phyloP scores from a whole-genome alignment of 257 asterid species.

The Perilla frutescens region DNA sequence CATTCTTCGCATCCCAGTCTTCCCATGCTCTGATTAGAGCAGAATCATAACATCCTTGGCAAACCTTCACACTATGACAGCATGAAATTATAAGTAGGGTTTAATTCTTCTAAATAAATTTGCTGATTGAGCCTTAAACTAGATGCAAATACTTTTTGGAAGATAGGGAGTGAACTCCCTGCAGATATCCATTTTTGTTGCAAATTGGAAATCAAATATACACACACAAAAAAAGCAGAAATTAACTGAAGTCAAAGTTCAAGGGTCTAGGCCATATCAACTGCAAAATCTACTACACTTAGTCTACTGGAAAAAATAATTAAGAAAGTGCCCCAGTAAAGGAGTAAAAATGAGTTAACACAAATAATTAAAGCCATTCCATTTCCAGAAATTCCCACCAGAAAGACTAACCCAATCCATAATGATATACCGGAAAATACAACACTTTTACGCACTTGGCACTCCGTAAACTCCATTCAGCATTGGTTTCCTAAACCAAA shows the following conservation, averaged over 20 bases:
- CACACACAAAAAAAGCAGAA: not conserved
- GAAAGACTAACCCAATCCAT: too few species aligned
- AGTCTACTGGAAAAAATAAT: not conserved
- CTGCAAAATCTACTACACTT: slow-evolving; percentile 1
- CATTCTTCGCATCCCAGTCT: slow-evolving; percentile 77
- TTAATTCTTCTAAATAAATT: slow-evolving; percentile 21
- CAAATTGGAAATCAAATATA: slow-evolving; percentile 2
- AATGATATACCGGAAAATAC: too few species aligned
- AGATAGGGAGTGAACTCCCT: not conserved
- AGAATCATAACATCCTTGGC: slow-evolving; percentile 84
- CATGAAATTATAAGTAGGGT: slow-evolving; percentile 29
- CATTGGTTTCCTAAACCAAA: slow-evolving; percentile 8
- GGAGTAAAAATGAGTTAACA: not conserved
- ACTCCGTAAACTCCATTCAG: slow-evolving; percentile 19
- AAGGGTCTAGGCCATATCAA: slow-evolving; percentile 18
- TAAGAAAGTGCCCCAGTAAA: not conserved
- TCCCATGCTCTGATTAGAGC: slow-evolving; percentile 90
- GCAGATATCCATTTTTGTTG: not conserved
- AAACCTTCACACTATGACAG: slow-evolving; percentile 74
- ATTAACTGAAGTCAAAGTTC: not conserved
- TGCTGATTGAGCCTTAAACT: not conserved
- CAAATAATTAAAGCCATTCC: not conserved
- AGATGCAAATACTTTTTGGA: slow-evolving; percentile 27
- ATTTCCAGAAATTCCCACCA: slow-evolving; percentile 12
- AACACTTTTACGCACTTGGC: not conserved